phyloP scores from a whole-genome alignment of 495 filamentous ascomycete species.

The Daldinia caldariorum region DNA sequence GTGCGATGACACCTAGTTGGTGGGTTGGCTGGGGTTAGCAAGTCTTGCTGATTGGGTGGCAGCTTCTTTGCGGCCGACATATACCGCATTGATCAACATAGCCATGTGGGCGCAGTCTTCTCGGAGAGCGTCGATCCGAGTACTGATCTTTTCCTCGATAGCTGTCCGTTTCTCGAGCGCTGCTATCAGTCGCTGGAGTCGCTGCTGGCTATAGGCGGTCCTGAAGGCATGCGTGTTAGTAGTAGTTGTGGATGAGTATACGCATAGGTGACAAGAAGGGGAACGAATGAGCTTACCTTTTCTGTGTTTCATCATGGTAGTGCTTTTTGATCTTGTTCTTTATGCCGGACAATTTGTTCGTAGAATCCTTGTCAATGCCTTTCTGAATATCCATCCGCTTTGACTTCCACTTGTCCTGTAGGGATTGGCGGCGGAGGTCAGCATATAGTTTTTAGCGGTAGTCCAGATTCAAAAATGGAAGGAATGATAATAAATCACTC shows the following conservation, averaged over 20 bases:
- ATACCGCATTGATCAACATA: constrained; percentile 37
- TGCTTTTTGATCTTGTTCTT: constrained; percentile 29
- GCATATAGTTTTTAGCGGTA: neutral
- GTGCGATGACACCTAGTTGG: neutral
- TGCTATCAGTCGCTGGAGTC: constrained; percentile 17
- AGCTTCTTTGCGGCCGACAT: constrained; percentile 35
- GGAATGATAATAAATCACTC: neutral
- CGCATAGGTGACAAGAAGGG: neutral
- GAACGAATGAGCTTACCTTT: constrained; percentile 17
- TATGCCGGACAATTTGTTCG: constrained; percentile 13
- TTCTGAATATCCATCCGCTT: constrained; percentile 33
- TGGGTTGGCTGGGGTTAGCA: neutral
- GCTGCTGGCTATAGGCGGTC: constrained; percentile 20
- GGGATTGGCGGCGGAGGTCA: constrained; percentile 3
- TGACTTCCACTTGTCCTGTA: constrained; percentile 37
- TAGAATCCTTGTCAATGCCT: constrained; percentile 31
- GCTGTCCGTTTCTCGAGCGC: constrained; percentile 30
- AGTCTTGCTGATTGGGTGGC: constrained; percentile 18
- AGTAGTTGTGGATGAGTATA: neutral
- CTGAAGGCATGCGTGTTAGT: constrained; percentile 15
- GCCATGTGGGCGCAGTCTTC: constrained; percentile 38
- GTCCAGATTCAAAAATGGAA: neutral
- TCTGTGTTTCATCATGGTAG: constrained; percentile 20
- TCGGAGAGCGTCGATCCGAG: constrained; percentile 23
- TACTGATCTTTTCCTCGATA: constrained; percentile 34